Percentiles rank a stretch among this genome's conserved stretches.
Conservation (phyloP, 305 asterid species). For the Fraxinus albicans region DNA sequence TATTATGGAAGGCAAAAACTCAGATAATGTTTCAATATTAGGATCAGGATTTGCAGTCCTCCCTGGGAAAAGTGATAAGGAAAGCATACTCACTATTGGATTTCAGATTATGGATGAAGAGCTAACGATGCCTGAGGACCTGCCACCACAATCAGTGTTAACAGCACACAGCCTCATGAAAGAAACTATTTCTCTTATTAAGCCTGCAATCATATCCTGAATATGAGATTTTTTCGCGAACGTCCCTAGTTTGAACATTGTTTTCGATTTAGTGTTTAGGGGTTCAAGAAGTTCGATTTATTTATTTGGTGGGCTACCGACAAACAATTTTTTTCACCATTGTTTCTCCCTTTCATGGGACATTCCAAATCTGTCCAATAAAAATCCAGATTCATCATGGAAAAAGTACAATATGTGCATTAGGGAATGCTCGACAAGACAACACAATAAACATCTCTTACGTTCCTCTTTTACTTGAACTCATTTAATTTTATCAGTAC, state of each 20-base stretch:
- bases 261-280: neutral
- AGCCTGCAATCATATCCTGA: constrained; percentile 28
- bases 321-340: neutral
- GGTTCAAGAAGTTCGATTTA: neutral
- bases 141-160: constrained; percentile 35
- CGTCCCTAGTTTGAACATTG: neutral
- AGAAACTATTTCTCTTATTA: constrained; percentile 37
- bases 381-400: neutral
- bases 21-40: constrained; percentile 38
- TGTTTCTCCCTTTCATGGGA: neutral
- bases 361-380: neutral
- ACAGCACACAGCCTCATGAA: constrained; percentile 35
- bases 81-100: constrained; percentile 41
- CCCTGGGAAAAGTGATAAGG: constrained; percentile 24
- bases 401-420: neutral
- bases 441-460: neutral
- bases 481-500: neutral
- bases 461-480: neutral
- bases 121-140: constrained; percentile 26
- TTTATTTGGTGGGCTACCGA: neutral
- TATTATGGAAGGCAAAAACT: constrained; percentile 36
- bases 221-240: neutral
- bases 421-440: neutral
- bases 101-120: constrained; percentile 49
- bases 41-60: constrained; percentile 48